Evolutionary conservation across 2,329 filamentous ascomycete genomes (phyloP), one percentile per base, ranked within the genome.

Genomic region (Cytospora paraplurivora): DNA sequence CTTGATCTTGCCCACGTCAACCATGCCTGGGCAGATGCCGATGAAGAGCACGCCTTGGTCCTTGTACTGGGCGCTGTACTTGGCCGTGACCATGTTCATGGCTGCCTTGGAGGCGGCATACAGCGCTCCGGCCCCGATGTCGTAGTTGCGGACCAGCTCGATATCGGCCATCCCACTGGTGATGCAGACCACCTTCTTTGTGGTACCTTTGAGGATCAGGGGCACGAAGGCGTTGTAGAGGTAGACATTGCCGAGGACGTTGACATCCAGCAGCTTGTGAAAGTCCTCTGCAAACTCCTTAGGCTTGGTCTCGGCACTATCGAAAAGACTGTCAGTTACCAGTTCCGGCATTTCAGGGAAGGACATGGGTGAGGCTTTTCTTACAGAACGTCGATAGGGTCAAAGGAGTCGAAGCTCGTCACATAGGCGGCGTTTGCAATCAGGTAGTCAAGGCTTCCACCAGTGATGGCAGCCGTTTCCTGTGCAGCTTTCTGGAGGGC

Each of bases 161-260:
- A 75, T 19, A 63, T 87, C 84, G 0, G 78, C 81, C 50, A 78
- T 62, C 27, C 82, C 84, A 0, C 71, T 79, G 7, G 80, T 78
- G 6, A 88, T 77, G 27, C 76, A 68, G 33, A 84, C 77, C n/a
- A 85, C 75, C 69, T 87, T 87, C 71, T 87, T 87, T 13, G 66
- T 69, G 1, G 72, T 68, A 5, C 85, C 79, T 53, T 82, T 79
- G 1, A 76, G 72, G 37, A 88, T 72, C 0, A 86, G 76, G 0
- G 85, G 84, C 1, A 83, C 53, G 69, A 84, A 85, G 1, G 79
- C 67, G 67, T 82, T 82, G 71, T 83, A 79, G 0, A 85, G 75
- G 65, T 85, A 77, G 61, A 87, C 73, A 56, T 82, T 78, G 50
- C 77, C 82, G 10, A 84, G 49, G 7, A 82, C 79, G 63, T 88